These are phyloP conservation scores for Pythium plurisporium DNA, from an alignment of 352 stramenopile species.

Conservation along the genomic window DNA sequence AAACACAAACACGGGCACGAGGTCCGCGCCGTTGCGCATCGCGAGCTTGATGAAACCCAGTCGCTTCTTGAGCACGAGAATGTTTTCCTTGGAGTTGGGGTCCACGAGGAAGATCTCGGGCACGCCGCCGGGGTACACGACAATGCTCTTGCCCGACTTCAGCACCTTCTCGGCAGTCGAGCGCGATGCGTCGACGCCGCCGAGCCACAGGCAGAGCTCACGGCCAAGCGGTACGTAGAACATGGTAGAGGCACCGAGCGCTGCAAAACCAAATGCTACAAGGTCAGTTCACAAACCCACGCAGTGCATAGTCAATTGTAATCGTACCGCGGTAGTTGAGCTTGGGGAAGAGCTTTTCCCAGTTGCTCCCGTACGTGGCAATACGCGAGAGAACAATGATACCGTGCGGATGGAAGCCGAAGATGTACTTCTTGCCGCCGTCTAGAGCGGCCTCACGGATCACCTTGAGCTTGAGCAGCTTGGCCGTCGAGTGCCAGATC, in stretches of 20 bases:
- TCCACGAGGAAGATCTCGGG: constrained; percentile 77
- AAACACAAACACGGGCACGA: constrained; percentile 78
- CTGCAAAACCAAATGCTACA: constrained; percentile 8
- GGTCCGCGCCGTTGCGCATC: constrained; percentile 66
- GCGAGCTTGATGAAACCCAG: constrained; percentile 79
- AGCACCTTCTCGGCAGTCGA: constrained; percentile 73
- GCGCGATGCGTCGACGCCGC: constrained; percentile 66
- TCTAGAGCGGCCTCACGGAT: constrained; percentile 64
- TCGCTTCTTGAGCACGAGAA: constrained; percentile 73
- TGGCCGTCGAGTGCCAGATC: constrained; percentile 47
- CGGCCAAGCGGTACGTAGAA: constrained; percentile 63
- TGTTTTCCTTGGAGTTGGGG: constrained; percentile 66
- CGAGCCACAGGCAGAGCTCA: constrained; percentile 65
- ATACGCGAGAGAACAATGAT: constrained; percentile 77
- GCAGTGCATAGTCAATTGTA: too few species aligned
- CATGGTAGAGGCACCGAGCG: constrained; percentile 59
- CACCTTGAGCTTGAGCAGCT: constrained; percentile 52
- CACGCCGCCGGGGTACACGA: constrained; percentile 71
- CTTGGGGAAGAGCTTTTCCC: constrained; percentile 65
- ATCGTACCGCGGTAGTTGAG: constrained; percentile 46
- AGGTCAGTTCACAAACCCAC: neutral
- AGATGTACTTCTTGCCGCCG: constrained; percentile 64
- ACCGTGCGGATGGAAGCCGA: constrained; percentile 69
- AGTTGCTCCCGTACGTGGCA: constrained; percentile 57
- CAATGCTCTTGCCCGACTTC: constrained; percentile 57